Conservation (phyloP, 164 flowering plant genomes). For the Vitis amurensis region DNA sequence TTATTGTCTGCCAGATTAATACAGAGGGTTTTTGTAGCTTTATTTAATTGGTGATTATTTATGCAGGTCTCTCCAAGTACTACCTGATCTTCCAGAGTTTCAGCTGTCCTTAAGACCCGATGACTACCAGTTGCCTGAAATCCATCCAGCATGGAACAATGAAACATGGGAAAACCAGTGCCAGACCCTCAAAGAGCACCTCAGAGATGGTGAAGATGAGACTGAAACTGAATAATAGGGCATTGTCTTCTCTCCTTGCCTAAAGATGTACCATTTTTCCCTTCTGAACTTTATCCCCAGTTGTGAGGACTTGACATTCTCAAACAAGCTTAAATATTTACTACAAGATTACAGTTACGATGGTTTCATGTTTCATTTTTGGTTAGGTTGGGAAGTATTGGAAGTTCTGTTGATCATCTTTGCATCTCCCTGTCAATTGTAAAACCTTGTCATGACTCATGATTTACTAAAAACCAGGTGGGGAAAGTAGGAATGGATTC, state of each 20-base stretch:
- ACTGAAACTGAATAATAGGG: constrained; percentile 23
- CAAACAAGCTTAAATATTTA: too few species aligned
- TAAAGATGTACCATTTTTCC: neutral
- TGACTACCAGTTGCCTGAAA: constrained; percentile 57
- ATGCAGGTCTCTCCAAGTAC: constrained; percentile 58
- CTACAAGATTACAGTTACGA: too few species aligned
- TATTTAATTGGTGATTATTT: constrained; percentile 2
- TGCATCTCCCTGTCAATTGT: too few species aligned
- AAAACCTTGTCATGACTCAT: too few species aligned
- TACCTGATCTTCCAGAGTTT: constrained; percentile 88
- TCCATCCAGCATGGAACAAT: constrained; percentile 55
- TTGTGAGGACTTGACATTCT: neutral
- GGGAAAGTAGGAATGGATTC: too few species aligned
- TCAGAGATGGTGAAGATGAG: constrained; percentile 52
- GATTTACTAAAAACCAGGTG: too few species aligned
- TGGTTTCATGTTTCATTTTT: too few species aligned
- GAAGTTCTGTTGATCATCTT: too few species aligned
- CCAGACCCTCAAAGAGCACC: constrained; percentile 65
- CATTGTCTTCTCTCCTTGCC: neutral
- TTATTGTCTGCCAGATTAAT: neutral
- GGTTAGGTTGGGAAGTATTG: too few species aligned
- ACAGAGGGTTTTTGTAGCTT: neutral
- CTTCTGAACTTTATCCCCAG: neutral
- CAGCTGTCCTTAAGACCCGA: constrained; percentile 74
- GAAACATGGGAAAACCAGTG: constrained; percentile 48